Base-by-base conservation (phyloP, 169 alveolate species). In the Plasmodium vinckei region DNA sequence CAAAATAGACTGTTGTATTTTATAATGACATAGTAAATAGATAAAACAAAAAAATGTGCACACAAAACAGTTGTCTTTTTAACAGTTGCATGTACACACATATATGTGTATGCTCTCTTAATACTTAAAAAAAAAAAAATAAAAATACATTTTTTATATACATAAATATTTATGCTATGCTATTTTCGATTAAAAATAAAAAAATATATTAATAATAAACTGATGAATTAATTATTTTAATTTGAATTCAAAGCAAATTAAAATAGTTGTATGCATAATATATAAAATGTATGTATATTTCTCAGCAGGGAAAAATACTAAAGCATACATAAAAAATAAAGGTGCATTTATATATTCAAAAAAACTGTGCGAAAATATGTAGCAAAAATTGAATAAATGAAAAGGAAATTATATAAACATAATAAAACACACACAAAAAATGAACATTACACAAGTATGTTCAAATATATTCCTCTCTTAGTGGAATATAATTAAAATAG, bases 1-100 rank as follows among this genome's bases (percentile, higher is more conserved):
- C 21, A 59, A 44, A 61, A 73, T 57, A 12, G 12, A 53, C 70
- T 79, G 42, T 70, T 67, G 42, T 79, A 79, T 67, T 65, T 64
- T 54, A 79, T 79, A 57, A 67, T 82, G 54, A 65, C 42, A 71
- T 79, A 67, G 33, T 21, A 67, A 70, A 67, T 64, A 67, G 39
- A 79, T 65, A 79, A 79, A 67, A 79, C 49, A 67, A 79, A 67
- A 77, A 42, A 25, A 64, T 51, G 46, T 33, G 53, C 70, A 25
- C 19, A 79, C 56, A 10, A 23, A 72, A 39, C 17, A 49, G 60
- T 72, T 39, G 59, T 72, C 53, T 39, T 57, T 39, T 72, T 63
- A 27, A 33, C 59, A 47, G 25, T 25, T 73, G 21, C 63, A 60
- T 73, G 49, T 61, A 54, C 63, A 25, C 27, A 44, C 60, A 39